Evolutionary conservation across 2,329 filamentous ascomycete genomes (phyloP).

Genomic region (Ceratocystis destructans): DNA sequence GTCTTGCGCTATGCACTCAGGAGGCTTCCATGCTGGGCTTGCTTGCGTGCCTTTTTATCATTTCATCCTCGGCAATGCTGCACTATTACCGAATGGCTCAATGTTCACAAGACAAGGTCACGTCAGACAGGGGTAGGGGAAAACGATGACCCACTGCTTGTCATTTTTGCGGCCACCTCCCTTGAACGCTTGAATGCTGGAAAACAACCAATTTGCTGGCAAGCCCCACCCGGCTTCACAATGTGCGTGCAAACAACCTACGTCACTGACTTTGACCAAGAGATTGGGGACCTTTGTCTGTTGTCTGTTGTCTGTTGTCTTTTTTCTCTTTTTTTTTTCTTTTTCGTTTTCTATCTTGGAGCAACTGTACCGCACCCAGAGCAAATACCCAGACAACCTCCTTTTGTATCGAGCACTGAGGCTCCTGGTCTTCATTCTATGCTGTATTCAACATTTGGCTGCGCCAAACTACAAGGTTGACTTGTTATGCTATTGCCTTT

Average conservation of each 20-base stretch:
- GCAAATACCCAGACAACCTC: neutral
- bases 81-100: neutral
- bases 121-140: neutral
- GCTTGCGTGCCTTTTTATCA: neutral
- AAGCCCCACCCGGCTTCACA: neutral
- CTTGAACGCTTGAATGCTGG: neutral
- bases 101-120: neutral
- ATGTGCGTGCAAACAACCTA: neutral
- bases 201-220: neutral
- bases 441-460: constrained; percentile 3
- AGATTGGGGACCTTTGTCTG: neutral
- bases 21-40: neutral
- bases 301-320: neutral
- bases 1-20: too few relatives aligned
- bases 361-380: constrained; percentile 6
- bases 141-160: neutral
- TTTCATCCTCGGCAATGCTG: neutral
- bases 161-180: neutral
- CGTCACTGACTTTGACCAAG: neutral
- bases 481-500: neutral
- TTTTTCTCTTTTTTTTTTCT: neutral
- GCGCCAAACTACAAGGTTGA: neutral
- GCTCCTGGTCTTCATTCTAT: neutral
- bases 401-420: neutral
- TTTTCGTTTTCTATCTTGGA: neutral